Evolutionary conservation across 2,329 filamentous ascomycete species (phyloP), one percentile per base, ranked within the genome.

Genomic region (Knoxdaviesia proteae): DNA sequence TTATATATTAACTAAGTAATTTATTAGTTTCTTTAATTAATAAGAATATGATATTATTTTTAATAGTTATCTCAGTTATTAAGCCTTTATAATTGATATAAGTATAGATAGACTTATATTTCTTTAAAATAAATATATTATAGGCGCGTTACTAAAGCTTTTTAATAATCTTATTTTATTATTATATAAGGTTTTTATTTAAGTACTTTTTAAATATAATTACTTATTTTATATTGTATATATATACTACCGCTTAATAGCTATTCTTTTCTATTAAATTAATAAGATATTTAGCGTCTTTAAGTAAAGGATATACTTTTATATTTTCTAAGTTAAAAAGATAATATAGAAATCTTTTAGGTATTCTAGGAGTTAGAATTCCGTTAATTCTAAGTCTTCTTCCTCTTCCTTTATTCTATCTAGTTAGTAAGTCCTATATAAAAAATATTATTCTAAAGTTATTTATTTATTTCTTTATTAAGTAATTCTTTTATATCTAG

Each of bases 81-180:
- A 58, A 40, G 11, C 34, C 32, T 37, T 39, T 9, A 38, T 54
- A 58, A 38, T 58, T 40, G 9, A 57, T 38, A 47, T 11, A 56
- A 40, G 7, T 44, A 38, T 36, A 56, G 44, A 35, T 47, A 48
- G 0, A 39, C 37, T 43, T 36, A 40, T 50, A 46, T 40, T 49
- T 50, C 36, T 54, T 52, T 31, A 11, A 39, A n/a, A 51, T 37
- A 40, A 52, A 53, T 37, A 53, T 37, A 50, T 45, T 34, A 49
- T 31, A 39, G 30, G 33, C 20, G 49, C 36, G 6, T 50, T 8
- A 31, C 46, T 41, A 11, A 36, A 20, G 29, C 37, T 37, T 41
- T 5, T 47, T 50, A 40, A 49, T 38, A 39, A 43, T 40, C 51
- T 50, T 29, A 32, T 7, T 47, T 34, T 38, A 46, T 46, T 44